Conservation (phyloP, 1,284 basidiomycete species). For the Pseudozyma sp. region DNA sequence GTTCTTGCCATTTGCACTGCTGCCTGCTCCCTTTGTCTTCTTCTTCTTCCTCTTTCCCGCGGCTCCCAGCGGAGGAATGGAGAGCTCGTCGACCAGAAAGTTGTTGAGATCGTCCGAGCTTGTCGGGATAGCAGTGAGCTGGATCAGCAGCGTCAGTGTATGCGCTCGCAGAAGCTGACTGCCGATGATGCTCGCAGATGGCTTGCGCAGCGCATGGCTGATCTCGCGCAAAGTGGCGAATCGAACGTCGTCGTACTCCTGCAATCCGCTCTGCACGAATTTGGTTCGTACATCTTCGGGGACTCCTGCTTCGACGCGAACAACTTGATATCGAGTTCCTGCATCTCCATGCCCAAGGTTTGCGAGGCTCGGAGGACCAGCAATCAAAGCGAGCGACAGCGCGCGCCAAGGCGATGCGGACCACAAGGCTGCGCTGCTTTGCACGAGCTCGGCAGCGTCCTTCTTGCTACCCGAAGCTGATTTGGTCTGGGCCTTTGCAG, state of each 20-base stretch:
- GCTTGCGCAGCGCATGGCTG: constrained; percentile 58
- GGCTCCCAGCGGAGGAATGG: constrained; percentile 19
- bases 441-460: constrained; percentile 3
- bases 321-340: constrained; percentile 29
- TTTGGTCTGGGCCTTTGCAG: constrained; percentile 10
- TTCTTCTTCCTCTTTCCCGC: constrained; percentile 35
- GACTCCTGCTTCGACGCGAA: constrained; percentile 30
- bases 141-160: constrained; percentile 80
- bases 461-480: constrained; percentile 14
- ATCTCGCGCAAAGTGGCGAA: constrained; percentile 92
- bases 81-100: constrained; percentile 78
- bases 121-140: constrained; percentile 84
- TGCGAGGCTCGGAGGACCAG: constrained; percentile 41
- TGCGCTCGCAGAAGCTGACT: constrained; percentile 72
- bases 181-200: constrained; percentile 37
- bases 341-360: constrained; percentile 37
- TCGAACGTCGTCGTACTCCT: constrained; percentile 78
- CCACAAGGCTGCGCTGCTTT: constrained; percentile 33
- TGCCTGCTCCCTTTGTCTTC: constrained; percentile 33
- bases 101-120: constrained; percentile 79
- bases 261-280: constrained; percentile 57
- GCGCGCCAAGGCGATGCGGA: constrained; percentile 50
- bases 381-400: constrained; percentile 42
- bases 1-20: constrained; percentile 34
- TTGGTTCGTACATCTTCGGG: constrained; percentile 53